phyloP scores from a whole-genome alignment of 163 green algal genomes.

The Scenedesmus sp. region DNA sequence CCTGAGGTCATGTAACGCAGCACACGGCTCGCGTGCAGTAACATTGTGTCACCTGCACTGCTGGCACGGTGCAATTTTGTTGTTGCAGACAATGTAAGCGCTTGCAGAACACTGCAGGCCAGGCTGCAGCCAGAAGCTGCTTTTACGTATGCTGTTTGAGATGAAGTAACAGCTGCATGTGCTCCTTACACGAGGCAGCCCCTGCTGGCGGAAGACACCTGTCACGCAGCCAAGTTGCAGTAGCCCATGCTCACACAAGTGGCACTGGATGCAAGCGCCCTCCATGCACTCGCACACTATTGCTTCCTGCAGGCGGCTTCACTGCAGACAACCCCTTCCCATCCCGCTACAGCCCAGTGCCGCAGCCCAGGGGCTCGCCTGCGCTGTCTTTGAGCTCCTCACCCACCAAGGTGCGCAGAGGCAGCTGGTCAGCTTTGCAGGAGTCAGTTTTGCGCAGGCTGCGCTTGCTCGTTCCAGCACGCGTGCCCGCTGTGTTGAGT shows the following conservation, averaged over 20 bases:
- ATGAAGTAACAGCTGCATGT: too few species aligned
- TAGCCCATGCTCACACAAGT: background rate
- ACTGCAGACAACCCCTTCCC: conserved; percentile 49
- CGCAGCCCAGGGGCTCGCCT: background rate
- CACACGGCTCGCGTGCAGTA: background rate
- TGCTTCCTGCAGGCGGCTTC: conserved; percentile 46
- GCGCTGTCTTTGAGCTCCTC: background rate
- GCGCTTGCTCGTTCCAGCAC: too few species aligned
- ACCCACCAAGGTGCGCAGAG: background rate
- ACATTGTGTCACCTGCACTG: background rate
- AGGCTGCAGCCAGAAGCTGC: background rate
- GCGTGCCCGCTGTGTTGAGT: too few species aligned
- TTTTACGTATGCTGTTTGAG: background rate
- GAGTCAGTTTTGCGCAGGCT: background rate
- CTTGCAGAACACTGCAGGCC: background rate
- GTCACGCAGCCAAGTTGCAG: background rate
- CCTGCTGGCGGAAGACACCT: background rate
- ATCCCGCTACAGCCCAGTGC: conserved; percentile 37
- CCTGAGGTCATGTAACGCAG: background rate
- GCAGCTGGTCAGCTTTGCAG: background rate
- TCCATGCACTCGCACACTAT: background rate
- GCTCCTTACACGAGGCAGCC: too few species aligned
- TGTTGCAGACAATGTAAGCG: background rate
- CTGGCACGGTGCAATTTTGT: background rate
- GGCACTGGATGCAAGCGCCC: background rate